phyloP scores from a whole-genome alignment of 352 stramenopile species.

The Phytophthora melonis region DNA sequence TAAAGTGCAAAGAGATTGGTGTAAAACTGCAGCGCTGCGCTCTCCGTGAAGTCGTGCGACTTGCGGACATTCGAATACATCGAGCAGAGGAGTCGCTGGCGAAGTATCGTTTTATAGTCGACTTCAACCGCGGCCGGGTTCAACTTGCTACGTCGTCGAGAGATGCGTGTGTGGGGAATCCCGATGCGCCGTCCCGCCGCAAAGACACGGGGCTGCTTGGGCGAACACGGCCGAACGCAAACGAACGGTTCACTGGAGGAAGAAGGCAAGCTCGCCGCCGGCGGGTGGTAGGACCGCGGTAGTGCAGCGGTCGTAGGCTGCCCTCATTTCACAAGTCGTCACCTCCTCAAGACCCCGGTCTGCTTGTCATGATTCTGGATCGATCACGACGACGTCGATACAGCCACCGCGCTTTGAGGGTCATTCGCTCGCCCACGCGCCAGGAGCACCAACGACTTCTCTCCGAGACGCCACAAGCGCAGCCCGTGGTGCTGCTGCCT shows the following conservation, averaged over 20 bases:
- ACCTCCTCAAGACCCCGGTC: background rate
- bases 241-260: background rate
- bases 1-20: no score
- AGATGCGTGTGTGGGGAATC: background rate
- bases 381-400: slow-evolving; percentile 7
- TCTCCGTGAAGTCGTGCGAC: no score
- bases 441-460: slow-evolving; percentile 12
- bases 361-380: background rate
- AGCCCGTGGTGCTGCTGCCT: slow-evolving; percentile 8
- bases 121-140: no score
- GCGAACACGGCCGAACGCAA: slow-evolving; percentile 6
- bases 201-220: slow-evolving; percentile 6
- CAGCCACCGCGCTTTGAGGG: background rate
- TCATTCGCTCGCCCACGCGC: slow-evolving; percentile 2
- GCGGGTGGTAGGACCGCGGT: background rate
- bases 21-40: no score
- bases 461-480: slow-evolving; percentile 1
- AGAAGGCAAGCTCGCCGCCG: background rate
- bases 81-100: no score
- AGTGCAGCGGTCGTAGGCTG: background rate
- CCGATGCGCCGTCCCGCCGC: background rate
- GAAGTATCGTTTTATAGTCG: no score
- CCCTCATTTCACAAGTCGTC: slow-evolving; percentile 3
- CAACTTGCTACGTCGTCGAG: background rate
- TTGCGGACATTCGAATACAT: no score